These are phyloP conservation scores for Passiflora organensis DNA, from an alignment of 345 rosid genomes.

Conservation along the genomic window DNA sequence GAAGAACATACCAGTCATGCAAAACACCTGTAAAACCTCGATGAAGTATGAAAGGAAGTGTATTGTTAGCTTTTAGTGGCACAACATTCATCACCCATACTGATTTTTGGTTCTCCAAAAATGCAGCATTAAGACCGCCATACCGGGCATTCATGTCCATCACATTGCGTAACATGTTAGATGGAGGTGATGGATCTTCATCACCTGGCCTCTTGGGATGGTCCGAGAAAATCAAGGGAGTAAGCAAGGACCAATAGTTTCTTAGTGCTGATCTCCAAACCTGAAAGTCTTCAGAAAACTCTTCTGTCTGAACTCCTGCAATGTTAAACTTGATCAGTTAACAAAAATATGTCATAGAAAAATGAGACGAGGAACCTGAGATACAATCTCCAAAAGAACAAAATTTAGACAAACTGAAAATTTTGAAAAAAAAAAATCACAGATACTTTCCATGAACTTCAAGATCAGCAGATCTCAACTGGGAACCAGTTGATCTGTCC, in stretches of 20 bases:
- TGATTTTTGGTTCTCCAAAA: constrained; percentile 63
- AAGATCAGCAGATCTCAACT: constrained; percentile 53
- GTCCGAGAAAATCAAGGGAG: constrained; percentile 95
- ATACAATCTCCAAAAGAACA: neutral
- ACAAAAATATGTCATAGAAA: too few relatives aligned
- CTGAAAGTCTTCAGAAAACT: constrained; percentile 67
- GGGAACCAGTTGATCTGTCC: constrained; percentile 60
- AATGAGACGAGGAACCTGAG: neutral
- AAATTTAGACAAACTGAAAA: neutral
- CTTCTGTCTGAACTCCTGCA: constrained; percentile 76
- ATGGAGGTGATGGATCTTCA: constrained; percentile 96
- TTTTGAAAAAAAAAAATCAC: constrained; percentile 23
- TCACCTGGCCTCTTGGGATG: constrained; percentile 99
- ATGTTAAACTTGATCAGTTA: constrained; percentile 22
- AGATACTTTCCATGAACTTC: constrained; percentile 84
- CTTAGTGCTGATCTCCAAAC: constrained; percentile 65
- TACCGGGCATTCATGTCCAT: constrained; percentile 98
- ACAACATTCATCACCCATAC: constrained; percentile 98
- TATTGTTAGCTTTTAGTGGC: constrained; percentile 62
- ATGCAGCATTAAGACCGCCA: constrained; percentile 78
- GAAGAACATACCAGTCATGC: constrained; percentile 70
- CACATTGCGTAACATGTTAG: constrained; percentile 92
- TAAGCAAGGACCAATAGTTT: constrained; percentile 91
- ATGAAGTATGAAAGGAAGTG: constrained; percentile 85
- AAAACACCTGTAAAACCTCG: constrained; percentile 86